phyloP scores from a whole-genome alignment of 1,284 basidiomycete species.

The Irpex lacteus region DNA sequence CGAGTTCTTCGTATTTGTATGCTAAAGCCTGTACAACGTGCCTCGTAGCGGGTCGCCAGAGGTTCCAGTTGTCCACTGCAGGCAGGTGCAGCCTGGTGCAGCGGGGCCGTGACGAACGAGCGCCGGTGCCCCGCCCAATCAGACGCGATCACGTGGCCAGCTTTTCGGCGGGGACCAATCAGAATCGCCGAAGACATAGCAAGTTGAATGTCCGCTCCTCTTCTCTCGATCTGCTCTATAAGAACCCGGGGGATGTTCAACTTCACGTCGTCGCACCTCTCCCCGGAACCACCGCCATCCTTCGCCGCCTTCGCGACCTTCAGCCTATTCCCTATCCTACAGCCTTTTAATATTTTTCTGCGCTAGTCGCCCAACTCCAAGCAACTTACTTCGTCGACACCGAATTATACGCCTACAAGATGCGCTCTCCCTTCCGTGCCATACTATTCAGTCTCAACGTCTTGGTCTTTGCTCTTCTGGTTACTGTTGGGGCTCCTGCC shows the following conservation, averaged over 20 bases:
- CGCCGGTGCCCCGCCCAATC: not conserved
- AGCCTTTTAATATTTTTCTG: slow-evolving; percentile 16
- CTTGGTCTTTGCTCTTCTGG: slow-evolving; percentile 35
- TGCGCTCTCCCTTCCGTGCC: slow-evolving; percentile 37
- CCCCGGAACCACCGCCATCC: slow-evolving; percentile 22
- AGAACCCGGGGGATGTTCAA: slow-evolving; percentile 16
- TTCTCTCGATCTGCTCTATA: slow-evolving; percentile 18
- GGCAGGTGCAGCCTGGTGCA: too few relatives aligned
- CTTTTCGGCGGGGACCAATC: slow-evolving; percentile 18
- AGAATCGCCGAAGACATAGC: slow-evolving; percentile 13
- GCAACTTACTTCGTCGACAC: slow-evolving; percentile 6
- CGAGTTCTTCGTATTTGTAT: slow-evolving; percentile 1
- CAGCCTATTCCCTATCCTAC: slow-evolving; percentile 20
- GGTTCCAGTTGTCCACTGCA: too few relatives aligned
- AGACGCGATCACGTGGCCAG: not conserved
- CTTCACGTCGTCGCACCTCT: slow-evolving; percentile 22
- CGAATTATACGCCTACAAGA: slow-evolving; percentile 17
- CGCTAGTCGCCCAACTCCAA: slow-evolving; percentile 25
- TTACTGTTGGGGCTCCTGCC: slow-evolving; percentile 21
- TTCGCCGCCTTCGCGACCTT: slow-evolving; percentile 4
- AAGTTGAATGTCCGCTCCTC: slow-evolving; percentile 16
- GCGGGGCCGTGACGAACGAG: too few relatives aligned
- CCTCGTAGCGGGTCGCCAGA: too few relatives aligned
- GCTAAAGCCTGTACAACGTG: too few relatives aligned
- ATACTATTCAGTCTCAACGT: slow-evolving; percentile 38